Conservation (phyloP, 2,329 filamentous ascomycete species). For the Ophiostoma sp. region DNA sequence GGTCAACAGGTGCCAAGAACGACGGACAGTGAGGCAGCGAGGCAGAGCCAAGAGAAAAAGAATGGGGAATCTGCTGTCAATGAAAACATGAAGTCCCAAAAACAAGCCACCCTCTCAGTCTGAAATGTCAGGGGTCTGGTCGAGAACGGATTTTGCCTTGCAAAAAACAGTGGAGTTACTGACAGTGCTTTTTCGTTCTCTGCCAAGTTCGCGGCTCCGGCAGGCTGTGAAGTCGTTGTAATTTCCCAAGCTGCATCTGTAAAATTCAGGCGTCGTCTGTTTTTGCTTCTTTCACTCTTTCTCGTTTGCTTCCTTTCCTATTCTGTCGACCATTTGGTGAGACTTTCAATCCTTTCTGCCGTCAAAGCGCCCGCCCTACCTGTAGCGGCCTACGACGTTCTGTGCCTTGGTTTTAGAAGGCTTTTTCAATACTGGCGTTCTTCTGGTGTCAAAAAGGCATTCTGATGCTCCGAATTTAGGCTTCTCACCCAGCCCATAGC, state of each 20-base stretch:
- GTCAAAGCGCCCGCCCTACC: background rate
- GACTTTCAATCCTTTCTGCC: background rate
- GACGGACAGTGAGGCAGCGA: constrained; percentile 4
- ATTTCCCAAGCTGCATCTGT: constrained; percentile 1
- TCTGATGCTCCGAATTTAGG: background rate
- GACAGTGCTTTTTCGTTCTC: background rate
- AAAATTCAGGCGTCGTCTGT: background rate
- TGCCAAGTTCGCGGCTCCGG: constrained; percentile 3
- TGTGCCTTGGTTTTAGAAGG: background rate
- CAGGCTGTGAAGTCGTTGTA: background rate
- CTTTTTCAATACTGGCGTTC: background rate
- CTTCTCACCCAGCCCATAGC: background rate
- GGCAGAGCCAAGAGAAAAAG: background rate
- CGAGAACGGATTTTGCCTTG: background rate
- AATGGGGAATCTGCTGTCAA: background rate
- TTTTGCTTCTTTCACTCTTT: background rate
- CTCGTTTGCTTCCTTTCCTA: background rate
- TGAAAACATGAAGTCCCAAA: background rate
- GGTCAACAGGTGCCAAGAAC: constrained; percentile 4
- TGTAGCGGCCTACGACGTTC: background rate
- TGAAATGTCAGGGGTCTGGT: background rate
- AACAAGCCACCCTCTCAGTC: background rate
- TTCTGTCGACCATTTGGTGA: background rate
- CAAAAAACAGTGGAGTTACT: background rate
- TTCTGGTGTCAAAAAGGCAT: background rate